Conservation (phyloP, 495 filamentous ascomycete genomes). For the Podospora pseudoanserina region DNA sequence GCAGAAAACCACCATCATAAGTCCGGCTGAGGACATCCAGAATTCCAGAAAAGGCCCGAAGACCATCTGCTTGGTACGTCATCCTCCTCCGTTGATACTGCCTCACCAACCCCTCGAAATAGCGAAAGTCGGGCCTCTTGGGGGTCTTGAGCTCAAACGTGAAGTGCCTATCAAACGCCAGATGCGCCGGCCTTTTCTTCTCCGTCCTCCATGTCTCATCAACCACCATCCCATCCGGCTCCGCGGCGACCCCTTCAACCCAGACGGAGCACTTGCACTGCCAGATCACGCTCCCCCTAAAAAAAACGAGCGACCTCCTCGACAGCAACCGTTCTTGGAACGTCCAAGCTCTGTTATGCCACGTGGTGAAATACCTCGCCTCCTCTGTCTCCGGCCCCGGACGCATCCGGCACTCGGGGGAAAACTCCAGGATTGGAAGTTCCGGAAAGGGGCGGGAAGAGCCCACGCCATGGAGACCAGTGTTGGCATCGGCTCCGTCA, state of each 20-base stretch:
- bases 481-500: not conserved
- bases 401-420: not conserved
- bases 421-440: not conserved
- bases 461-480: not conserved
- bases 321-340: not conserved
- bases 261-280: not conserved
- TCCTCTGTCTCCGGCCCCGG: not conserved
- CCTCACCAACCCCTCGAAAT: not conserved
- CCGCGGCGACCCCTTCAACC: not conserved
- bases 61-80: not conserved
- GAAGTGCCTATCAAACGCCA: not conserved
- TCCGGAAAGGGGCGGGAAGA: not conserved
- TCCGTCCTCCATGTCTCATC: not conserved
- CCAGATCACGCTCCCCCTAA: not conserved
- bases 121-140: not conserved
- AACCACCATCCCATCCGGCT: not conserved
- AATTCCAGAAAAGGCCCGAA: not conserved
- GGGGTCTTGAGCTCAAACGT: not conserved
- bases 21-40: not conserved
- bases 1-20: not conserved
- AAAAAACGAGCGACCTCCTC: not conserved
- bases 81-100: not conserved
- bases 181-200: not conserved
- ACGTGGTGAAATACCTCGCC: not conserved
- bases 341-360: not conserved